Evolutionary conservation across 2,329 filamentous ascomycete genomes (phyloP), one percentile per base, ranked within the genome.

Genomic region (Trichoderma asperellum): DNA sequence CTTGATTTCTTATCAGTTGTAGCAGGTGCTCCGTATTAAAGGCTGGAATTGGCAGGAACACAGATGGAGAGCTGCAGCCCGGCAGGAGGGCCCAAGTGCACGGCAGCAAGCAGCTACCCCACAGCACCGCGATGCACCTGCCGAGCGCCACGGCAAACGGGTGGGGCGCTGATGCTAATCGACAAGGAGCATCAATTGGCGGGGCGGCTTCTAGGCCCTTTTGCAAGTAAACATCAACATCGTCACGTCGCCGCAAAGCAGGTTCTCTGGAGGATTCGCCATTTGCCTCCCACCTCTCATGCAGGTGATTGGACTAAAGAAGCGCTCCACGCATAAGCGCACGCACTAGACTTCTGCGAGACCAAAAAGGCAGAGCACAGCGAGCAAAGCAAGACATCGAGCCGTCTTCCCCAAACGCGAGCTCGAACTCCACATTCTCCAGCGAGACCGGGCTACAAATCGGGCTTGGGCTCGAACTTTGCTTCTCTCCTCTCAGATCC

Each of bases 351-450:
- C 56, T 55, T 37, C 37, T 27, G n/a, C 58, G 37, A 56, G 49
- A 34, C 65, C 47, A 35, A 29, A 55, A 34, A 27, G 35, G n/a
- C 34, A 49, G 5, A 4, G n/a, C 47, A 12, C 18, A 49, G 47
- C 47, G n/a, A 53, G 53, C 56, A 18, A 59, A 53, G 27, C 37
- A 59, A 49, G 55, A 65, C 53, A 55, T 29, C 40, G 52, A 37
- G 37, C 37, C 63, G 47, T 66, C 63, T 49, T 47, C 53, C 63
- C 56, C 32, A 58, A 58, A 58, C 57, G 57, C 57, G 35, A 37
- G 52, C 52, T 24, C 16, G 16, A 18, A 32, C 62, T 57, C 59
- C 56, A 57, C 68, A 69, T 69, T 69, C 68, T 69, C 61, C 47
- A 65, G 53, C 56, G 29, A 60, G 34, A 69, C 64, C 29, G 34